A percentile compares a stretch with the other conserved stretches of the same genome.
Evolutionary conservation across 2,329 filamentous ascomycete genomes (phyloP).

Genomic region (Pseudogymnoascus sp.): DNA sequence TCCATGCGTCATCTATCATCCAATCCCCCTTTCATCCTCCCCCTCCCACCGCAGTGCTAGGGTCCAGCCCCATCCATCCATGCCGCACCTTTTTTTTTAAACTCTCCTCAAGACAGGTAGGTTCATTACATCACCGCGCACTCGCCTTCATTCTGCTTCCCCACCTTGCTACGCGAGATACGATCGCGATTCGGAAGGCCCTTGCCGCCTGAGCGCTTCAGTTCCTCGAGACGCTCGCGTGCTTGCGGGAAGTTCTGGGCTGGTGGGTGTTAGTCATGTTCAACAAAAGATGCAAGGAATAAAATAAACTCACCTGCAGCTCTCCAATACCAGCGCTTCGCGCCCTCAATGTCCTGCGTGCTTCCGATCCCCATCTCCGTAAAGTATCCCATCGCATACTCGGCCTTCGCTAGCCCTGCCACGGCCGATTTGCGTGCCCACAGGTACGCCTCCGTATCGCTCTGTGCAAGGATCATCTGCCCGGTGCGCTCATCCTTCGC

Average conservation of each 20-base stretch:
- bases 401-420: constrained; percentile 81
- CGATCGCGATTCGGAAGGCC: constrained; percentile 65
- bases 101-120: background rate
- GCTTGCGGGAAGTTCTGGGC: constrained; percentile 94
- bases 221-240: constrained; percentile 81
- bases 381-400: constrained; percentile 98
- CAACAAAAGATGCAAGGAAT: background rate
- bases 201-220: constrained; percentile 71
- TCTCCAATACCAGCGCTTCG: constrained; percentile 96
- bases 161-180: constrained; percentile 72
- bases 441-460: constrained; percentile 90
- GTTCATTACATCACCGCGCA: constrained; percentile 69
- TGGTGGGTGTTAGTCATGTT: constrained; percentile 31
- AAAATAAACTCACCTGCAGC: constrained; percentile 70
- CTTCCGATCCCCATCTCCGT: constrained; percentile 92
- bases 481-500: constrained; percentile 29
- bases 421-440: constrained; percentile 93
- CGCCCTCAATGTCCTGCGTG: constrained; percentile 80
- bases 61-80: background rate
- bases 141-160: constrained; percentile 80
- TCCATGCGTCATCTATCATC: background rate
- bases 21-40: background rate
- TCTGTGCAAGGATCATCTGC: constrained; percentile 80
- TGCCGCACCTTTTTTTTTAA: background rate
- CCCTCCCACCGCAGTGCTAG: background rate